Base-by-base conservation (phyloP, 768 basidiomycete genomes). In the Crepidotus variabilis region DNA sequence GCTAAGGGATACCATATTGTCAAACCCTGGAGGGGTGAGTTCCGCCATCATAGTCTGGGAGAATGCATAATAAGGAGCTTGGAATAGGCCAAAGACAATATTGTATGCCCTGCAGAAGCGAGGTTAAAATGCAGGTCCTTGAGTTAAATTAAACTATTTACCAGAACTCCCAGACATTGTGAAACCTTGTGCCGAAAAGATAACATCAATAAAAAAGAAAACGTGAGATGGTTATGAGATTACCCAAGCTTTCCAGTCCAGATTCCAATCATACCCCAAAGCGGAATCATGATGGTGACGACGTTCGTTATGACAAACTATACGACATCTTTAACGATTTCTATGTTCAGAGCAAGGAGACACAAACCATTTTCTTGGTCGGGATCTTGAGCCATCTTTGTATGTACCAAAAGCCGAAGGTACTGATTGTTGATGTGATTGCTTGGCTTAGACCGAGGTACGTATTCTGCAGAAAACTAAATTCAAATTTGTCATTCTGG, bases 21-120 rank as follows among this genome's bases (percentile, higher is more conserved):
- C 92, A 64, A 90, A 94, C 0, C 92, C 92, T 1, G 90, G 88
- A 11, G 92, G 92, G 6, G 88, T 85, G 10, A 95, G 80, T 68
- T 94, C 92, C 0, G 89, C 88, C 89, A 92, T 92, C 87, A 90
- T 88, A 0, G 88, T 91, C 66, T 90, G 86, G 2, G 90, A 84
- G 66, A 88, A 91, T 0, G 92, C 89, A 65, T 90, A 94, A 71
- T 92, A 94, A 0, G 92, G 92, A 1, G 88, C 88, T 72, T 92
- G 88, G 77, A 91, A 91, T 8, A 92, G 70, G 11, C 90, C 90
- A 61, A 87, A 90, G 2, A 92, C 70, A 50, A 90, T 75, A 57
- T 91, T 92, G 72, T 92, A 93, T 4, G 82, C 84, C 86, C 87
- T 88, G 57, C 36, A 1, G 46, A 57, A 24, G 18, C 24, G 24